Base-by-base conservation (phyloP, 208 protist species). In the Crithidia sp. region DNA sequence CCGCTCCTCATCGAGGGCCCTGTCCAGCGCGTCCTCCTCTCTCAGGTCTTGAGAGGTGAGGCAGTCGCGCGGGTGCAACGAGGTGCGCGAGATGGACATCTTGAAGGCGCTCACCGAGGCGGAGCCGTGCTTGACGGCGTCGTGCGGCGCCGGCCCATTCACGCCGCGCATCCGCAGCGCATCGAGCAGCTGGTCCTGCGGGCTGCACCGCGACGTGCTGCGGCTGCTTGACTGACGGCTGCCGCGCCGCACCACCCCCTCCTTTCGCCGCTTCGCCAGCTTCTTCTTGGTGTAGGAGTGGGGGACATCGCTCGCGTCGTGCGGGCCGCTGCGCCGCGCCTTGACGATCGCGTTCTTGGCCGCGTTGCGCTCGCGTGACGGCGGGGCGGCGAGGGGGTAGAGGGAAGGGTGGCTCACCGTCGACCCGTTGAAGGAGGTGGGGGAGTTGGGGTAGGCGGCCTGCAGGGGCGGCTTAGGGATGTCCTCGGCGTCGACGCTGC, bases 261-360 rank as follows among this genome's bases (percentile, higher is more conserved):
- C 67, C 50, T 69, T 79, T 61, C 64, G 72, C 10, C 68, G 74
- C 67, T 62, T 79, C 53, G 47, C 13, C 19, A 73, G 37, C 53
- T 64, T 79, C 59, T 65, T 59, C 47, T 62, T 79, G 7, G 13
- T 40, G 19, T 61, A 61, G 36, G 52, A n/a, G 19, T 59, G 43
- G 41, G 65, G 43, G 7, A 49, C 50, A 2, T 71, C 74, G 17
- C 49, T 54, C 44, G 43, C 17, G 28, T 54, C 61, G 62, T 39
- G 19, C 4, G 62, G 52, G 44, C 62, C 57, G 50, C 52, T 49
- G 47, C 50, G 50, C 12, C 58, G 72, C 4, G 41, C 36, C 43
- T 60, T 77, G 0, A 40, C 44, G 17, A 62, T 12, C 13, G 47
- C 49, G 43, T 49, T 5, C 43, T 28, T 70, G 0, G 16, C 12